These are phyloP conservation scores for Drosera capensis DNA, from an alignment of 148 eudicot species.

Conservation along the genomic window DNA sequence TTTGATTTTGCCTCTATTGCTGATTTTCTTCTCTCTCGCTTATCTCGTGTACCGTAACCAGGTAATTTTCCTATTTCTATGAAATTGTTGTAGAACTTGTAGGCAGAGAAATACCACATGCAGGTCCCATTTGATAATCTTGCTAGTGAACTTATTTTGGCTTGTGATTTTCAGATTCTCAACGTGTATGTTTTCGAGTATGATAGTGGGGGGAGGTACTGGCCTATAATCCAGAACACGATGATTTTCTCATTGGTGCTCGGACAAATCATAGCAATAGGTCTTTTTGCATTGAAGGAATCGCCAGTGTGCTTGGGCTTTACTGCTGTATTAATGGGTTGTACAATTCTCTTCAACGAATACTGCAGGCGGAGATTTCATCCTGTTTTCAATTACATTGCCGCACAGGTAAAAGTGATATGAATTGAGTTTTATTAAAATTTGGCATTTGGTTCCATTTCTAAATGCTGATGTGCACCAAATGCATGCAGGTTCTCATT, in stretches of 20 bases:
- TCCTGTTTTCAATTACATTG: constrained; percentile 31
- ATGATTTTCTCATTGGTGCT: constrained; percentile 66
- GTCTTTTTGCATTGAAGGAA: constrained; percentile 41
- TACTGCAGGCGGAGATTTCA: constrained; percentile 71
- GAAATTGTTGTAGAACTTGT: too few species aligned
- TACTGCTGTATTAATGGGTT: constrained; percentile 32
- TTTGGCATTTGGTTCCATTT: neutral
- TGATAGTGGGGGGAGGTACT: constrained; percentile 71
- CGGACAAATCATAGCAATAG: constrained; percentile 50
- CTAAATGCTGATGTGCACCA: neutral
- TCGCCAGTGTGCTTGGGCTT: constrained; percentile 40
- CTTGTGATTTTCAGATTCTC: constrained; percentile 47
- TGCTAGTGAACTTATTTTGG: constrained; percentile 1
- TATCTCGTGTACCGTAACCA: constrained; percentile 86
- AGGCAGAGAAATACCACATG: too few species aligned
- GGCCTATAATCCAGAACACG: constrained; percentile 72
- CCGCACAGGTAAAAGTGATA: constrained; percentile 40
- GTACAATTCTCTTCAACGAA: constrained; percentile 58
- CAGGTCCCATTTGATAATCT: neutral
- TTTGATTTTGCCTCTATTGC: constrained; percentile 67
- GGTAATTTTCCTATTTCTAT: constrained; percentile 43
- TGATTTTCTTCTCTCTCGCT: constrained; percentile 75
- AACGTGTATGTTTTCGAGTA: constrained; percentile 69
- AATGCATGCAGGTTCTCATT: constrained; percentile 41
- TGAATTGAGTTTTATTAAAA: neutral